A percentile compares a stretch with the other conserved stretches of the same genome.
phyloP scores from a whole-genome alignment of 768 basidiomycete species.

The Mycena alexandri region DNA sequence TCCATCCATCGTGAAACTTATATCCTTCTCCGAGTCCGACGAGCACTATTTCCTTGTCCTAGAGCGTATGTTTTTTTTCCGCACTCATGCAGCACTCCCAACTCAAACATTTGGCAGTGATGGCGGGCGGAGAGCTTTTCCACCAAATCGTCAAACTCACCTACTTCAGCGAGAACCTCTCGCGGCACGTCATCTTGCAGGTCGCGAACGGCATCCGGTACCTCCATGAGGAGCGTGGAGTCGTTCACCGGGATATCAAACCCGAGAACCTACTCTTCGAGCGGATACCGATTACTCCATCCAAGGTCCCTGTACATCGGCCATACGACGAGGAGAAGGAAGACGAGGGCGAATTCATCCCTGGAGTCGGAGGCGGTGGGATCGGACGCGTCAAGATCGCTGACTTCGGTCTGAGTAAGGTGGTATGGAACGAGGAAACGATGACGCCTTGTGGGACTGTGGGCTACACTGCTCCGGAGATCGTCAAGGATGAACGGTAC shows the following conservation, averaged over 20 bases:
- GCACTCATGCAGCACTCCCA: slow-evolving; percentile 14
- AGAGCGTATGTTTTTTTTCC: slow-evolving; percentile 72
- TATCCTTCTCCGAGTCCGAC: slow-evolving; percentile 90
- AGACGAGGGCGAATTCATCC: slow-evolving; percentile 96
- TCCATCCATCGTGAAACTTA: slow-evolving; percentile 91
- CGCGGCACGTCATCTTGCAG: slow-evolving; percentile 96
- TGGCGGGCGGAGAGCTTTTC: slow-evolving; percentile 98
- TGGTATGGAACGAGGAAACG: slow-evolving; percentile 99
- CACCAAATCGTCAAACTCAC: slow-evolving; percentile 99
- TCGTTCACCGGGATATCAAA: slow-evolving; percentile 99
- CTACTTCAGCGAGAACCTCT: slow-evolving; percentile 97
- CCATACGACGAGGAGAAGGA: slow-evolving; percentile 99
- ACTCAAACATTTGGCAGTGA: slow-evolving; percentile 64
- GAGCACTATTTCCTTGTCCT: slow-evolving; percentile 96
- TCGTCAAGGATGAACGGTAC: slow-evolving; percentile 98
- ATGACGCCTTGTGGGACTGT: slow-evolving; percentile 99
- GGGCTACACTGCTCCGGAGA: slow-evolving; percentile 99
- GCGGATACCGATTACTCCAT: slow-evolving; percentile 91
- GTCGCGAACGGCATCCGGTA: slow-evolving; percentile 95
- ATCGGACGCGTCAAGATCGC: slow-evolving; percentile 99
- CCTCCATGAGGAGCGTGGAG: slow-evolving; percentile 96
- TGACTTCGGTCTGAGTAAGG: slow-evolving; percentile 96
- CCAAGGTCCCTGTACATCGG: slow-evolving; percentile 76
- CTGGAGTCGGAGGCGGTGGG: slow-evolving; percentile 94
- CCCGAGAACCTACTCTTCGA: slow-evolving; percentile 98